phyloP scores from a whole-genome alignment of 2,329 filamentous ascomycete genomes.

The Ophiostoma australiae region DNA sequence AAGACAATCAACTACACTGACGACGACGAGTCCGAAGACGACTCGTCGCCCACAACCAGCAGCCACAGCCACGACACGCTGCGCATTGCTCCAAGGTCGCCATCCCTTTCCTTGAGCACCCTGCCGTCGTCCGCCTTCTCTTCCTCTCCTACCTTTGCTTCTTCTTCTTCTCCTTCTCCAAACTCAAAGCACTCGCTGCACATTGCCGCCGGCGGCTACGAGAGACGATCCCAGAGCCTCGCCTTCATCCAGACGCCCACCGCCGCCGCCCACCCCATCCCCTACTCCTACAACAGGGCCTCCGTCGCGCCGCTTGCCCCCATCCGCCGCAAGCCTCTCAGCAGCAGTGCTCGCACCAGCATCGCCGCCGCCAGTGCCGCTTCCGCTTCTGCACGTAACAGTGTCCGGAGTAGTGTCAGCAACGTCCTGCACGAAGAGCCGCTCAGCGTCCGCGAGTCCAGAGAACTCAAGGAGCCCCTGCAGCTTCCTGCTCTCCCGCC shows the following conservation, averaged over 20 bases:
- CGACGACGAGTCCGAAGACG: neutral
- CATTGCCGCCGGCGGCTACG: neutral
- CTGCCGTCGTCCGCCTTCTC: conserved; percentile 19
- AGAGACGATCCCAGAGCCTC: conserved; percentile 22
- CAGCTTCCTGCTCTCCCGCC: neutral
- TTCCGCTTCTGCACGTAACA: conserved; percentile 32
- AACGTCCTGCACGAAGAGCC: conserved; percentile 1
- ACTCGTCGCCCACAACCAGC: neutral
- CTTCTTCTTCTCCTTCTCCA: neutral
- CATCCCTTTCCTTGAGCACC: conserved; percentile 20
- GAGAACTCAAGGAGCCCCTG: conserved; percentile 7
- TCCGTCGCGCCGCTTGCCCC: conserved; percentile 9
- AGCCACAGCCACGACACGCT: conserved; percentile 10
- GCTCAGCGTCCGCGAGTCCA: neutral
- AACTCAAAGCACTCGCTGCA: conserved; percentile 8
- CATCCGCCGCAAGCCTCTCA: conserved; percentile 15
- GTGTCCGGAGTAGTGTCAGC: neutral
- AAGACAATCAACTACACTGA: conserved; percentile 6
- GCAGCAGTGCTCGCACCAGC: conserved; percentile 19
- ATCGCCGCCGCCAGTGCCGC: neutral
- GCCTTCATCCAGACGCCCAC: conserved; percentile 11
- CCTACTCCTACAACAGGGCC: conserved; percentile 9
- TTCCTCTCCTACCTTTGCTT: neutral
- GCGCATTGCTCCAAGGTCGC: conserved; percentile 16
- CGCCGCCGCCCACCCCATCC: neutral